Evolutionary conservation across 257 asterid species (phyloP).

Genomic region (Lantana camara): DNA sequence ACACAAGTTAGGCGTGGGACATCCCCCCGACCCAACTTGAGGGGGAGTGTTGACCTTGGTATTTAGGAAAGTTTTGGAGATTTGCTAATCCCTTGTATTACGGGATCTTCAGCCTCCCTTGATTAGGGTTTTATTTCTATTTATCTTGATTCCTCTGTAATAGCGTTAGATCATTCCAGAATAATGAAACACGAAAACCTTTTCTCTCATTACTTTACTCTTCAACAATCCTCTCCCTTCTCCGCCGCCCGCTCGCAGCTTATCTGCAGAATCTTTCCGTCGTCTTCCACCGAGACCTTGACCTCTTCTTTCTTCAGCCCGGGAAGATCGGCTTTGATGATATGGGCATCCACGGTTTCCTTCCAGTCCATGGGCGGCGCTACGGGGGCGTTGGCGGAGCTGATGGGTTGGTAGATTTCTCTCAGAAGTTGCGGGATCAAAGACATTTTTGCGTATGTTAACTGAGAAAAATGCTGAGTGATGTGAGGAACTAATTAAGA

Average conservation of each 20-base stretch:
- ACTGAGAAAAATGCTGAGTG: too few species aligned
- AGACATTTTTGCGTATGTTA: background rate
- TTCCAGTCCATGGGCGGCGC: conserved; percentile 23
- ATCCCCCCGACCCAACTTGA: too few species aligned
- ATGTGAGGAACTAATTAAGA: background rate
- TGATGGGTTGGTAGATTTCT: conserved; percentile 1
- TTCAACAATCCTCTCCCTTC: conserved; percentile 7
- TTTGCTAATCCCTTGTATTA: too few species aligned
- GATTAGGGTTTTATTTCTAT: too few species aligned
- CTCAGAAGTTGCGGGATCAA: conserved; percentile 16
- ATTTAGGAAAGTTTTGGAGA: too few species aligned
- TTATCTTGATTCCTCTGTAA: too few species aligned
- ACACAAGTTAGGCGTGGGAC: too few species aligned
- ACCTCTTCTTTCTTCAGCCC: conserved; percentile 24
- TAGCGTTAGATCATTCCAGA: too few species aligned
- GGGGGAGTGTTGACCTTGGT: too few species aligned
- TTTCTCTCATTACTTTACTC: too few species aligned
- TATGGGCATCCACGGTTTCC: conserved; percentile 7
- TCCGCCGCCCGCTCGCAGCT: conserved; percentile 2
- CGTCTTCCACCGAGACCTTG: conserved; percentile 22
- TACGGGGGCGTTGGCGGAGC: background rate
- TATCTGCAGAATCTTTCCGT: conserved; percentile 19
- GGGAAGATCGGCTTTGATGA: conserved; percentile 18
- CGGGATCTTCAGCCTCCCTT: too few species aligned
- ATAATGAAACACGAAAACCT: too few species aligned